These are phyloP conservation scores for Chaetomium sp. DNA, from an alignment of 2,329 filamentous ascomycete species.

Conservation along the genomic window DNA sequence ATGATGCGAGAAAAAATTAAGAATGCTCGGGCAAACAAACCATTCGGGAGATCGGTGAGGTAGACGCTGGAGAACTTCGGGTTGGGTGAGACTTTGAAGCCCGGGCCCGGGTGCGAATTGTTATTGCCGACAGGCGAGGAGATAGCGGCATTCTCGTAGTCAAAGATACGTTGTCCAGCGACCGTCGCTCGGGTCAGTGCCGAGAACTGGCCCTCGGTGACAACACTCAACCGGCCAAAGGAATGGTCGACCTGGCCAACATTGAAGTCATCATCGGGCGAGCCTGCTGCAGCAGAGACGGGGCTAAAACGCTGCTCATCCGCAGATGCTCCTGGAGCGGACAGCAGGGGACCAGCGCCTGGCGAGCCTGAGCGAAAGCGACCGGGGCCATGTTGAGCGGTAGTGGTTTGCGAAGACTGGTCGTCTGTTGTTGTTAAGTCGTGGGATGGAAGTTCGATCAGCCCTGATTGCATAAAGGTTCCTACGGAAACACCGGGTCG, in stretches of 20 bases:
- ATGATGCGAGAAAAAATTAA: background rate
- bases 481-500: slow-evolving; percentile 31
- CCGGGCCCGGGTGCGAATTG: slow-evolving; percentile 41
- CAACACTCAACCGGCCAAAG: slow-evolving; percentile 47
- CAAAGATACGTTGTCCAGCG: slow-evolving; percentile 49
- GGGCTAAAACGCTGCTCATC: slow-evolving; percentile 27
- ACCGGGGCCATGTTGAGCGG: slow-evolving; percentile 53
- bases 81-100: slow-evolving; percentile 50
- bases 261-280: slow-evolving; percentile 30
- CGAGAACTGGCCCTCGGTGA: slow-evolving; percentile 26
- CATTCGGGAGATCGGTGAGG: slow-evolving; percentile 67
- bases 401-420: slow-evolving; percentile 25
- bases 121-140: slow-evolving; percentile 39
- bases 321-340: slow-evolving; percentile 33
- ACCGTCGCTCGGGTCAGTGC: slow-evolving; percentile 26
- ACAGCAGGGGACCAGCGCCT: slow-evolving; percentile 31
- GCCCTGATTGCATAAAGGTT: slow-evolving; percentile 61
- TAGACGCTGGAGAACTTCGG: slow-evolving; percentile 35
- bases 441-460: slow-evolving; percentile 40
- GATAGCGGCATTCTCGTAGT: slow-evolving; percentile 55
- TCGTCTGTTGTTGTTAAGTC: slow-evolving; percentile 34
- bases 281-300: slow-evolving; percentile 13
- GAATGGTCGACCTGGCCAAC: slow-evolving; percentile 42
- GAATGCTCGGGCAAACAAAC: slow-evolving; percentile 42
- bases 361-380: slow-evolving; percentile 35